Base-by-base conservation (phyloP, 495 filamentous ascomycete genomes). In the Podospora anserina region DNA sequence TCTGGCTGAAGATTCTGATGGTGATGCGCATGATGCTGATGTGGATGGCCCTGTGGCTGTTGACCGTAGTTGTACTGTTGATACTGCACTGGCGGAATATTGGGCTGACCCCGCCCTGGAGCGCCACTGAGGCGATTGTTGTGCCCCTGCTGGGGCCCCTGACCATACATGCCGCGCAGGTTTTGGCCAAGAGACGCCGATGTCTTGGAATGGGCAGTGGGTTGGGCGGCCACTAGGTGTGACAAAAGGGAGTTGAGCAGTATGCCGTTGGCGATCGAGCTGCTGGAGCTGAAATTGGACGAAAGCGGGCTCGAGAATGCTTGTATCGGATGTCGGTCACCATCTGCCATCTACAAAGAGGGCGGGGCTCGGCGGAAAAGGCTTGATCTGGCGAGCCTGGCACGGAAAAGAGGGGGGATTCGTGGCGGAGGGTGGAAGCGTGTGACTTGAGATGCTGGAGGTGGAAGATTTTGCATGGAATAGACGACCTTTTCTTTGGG, bases 121-220 rank as follows among this genome's bases (percentile, higher is more conserved):
- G 81, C 82, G 63, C 84, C 85, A 82, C 85, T 88, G 70, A 87
- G 82, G 70, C 87, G 86, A 72, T 89, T 86, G 84, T 93, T 91
- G 78, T 94, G 92, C 70, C 87, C 88, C 78, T 89, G 88, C 76
- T 93, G 90, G 72, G 93, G 92, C 54, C 84, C 85, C 74, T 93
- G 91, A 70, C 85, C 88, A 82, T 90, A 97, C 93, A 97, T 96
- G 73, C 83, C 77, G 86, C 65, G 92, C 82, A 66, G 87, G 87
- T 76, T 91, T 85, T 68, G 86, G 85, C 66, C 87, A 87, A 64
- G 89, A 86, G 54, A 90, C 92, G 70, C 89, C 86, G 58, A 89
- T 89, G 59, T 88, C 87, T 53, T 90, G 90, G 77, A 91, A 85
- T 83, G 80, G 78, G 75, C 74, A 68, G 73, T 75, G 57, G 72